Evolutionary conservation across 2,329 filamentous ascomycete genomes (phyloP).

Genomic region (Neurospora sp.): DNA sequence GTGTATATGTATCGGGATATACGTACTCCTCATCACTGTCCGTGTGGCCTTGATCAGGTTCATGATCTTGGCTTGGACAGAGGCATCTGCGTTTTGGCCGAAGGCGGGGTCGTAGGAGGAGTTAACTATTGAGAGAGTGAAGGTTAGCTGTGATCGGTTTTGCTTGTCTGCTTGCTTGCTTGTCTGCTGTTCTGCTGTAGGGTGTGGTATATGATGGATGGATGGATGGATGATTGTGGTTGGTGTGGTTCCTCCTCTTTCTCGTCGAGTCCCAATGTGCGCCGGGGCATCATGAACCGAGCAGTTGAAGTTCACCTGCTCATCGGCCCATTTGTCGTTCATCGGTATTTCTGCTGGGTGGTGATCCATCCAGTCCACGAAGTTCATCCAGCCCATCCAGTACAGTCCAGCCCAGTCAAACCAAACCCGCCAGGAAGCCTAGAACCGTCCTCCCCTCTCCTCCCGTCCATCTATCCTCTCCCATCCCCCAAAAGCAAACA

Average conservation of each 20-base stretch:
- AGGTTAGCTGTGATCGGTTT: slow-evolving; percentile 10
- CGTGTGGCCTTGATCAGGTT: slow-evolving; percentile 65
- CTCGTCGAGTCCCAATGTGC: neutral
- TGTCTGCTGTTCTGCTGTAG: neutral
- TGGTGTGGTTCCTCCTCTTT: neutral
- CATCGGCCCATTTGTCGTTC: neutral
- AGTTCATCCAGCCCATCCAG: too few species aligned
- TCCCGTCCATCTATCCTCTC: too few species aligned
- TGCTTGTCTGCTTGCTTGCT: neutral
- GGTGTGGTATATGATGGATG: neutral
- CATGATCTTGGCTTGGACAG: slow-evolving; percentile 77
- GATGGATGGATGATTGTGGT: neutral
- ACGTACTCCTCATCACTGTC: slow-evolving; percentile 84
- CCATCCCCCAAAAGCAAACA: neutral
- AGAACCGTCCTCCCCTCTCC: neutral
- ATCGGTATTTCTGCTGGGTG: neutral
- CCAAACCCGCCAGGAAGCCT: neutral
- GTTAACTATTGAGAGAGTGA: slow-evolving; percentile 64
- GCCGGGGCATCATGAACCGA: neutral
- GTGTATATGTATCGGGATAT: too few species aligned
- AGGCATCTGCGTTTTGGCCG: slow-evolving; percentile 61
- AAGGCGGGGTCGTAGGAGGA: slow-evolving; percentile 69
- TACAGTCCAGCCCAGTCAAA: neutral
- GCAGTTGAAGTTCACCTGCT: neutral
- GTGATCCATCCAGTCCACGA: neutral